phyloP scores from a whole-genome alignment of 2,329 filamentous ascomycete species.

The Exophiala aquamarina region DNA sequence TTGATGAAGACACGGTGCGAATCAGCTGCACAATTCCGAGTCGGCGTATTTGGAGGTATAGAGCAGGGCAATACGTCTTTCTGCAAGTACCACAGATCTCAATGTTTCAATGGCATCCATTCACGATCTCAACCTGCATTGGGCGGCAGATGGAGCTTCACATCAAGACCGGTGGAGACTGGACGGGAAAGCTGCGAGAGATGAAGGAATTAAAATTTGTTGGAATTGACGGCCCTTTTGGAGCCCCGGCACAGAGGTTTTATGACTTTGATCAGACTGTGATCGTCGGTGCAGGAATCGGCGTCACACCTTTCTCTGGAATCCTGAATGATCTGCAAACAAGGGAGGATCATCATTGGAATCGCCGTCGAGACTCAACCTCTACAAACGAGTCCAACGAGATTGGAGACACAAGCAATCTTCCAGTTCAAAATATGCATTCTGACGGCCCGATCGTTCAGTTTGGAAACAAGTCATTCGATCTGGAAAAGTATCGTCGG shows the following conservation, averaged over 20 bases:
- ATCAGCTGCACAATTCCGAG: slow-evolving; percentile 51
- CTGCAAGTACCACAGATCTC: slow-evolving; percentile 56
- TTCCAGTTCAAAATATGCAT: neutral
- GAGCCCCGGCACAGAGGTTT: slow-evolving; percentile 59
- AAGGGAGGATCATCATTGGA: slow-evolving; percentile 17
- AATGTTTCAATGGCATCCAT: slow-evolving; percentile 60
- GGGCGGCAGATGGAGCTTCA: slow-evolving; percentile 55
- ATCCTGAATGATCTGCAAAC: slow-evolving; percentile 56
- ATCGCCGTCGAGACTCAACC: slow-evolving; percentile 9
- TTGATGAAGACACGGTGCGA: slow-evolving; percentile 55
- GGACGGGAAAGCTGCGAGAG: slow-evolving; percentile 50
- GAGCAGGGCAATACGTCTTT: slow-evolving; percentile 59
- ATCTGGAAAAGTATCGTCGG: slow-evolving; percentile 41
- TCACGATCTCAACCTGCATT: slow-evolving; percentile 57
- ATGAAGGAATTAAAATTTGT: slow-evolving; percentile 48
- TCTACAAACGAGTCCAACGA: slow-evolving; percentile 5
- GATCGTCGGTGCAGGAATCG: slow-evolving; percentile 58
- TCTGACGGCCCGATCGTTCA: neutral
- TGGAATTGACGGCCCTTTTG: slow-evolving; percentile 58
- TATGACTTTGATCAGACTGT: slow-evolving; percentile 59
- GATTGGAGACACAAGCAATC: neutral
- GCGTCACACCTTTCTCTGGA: slow-evolving; percentile 59
- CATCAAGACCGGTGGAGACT: slow-evolving; percentile 60
- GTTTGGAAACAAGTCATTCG: neutral
- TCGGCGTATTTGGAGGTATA: slow-evolving; percentile 52